These are phyloP conservation scores for Venturia nashicola DNA, from an alignment of 2,329 filamentous ascomycete genomes.

Conservation along the genomic window DNA sequence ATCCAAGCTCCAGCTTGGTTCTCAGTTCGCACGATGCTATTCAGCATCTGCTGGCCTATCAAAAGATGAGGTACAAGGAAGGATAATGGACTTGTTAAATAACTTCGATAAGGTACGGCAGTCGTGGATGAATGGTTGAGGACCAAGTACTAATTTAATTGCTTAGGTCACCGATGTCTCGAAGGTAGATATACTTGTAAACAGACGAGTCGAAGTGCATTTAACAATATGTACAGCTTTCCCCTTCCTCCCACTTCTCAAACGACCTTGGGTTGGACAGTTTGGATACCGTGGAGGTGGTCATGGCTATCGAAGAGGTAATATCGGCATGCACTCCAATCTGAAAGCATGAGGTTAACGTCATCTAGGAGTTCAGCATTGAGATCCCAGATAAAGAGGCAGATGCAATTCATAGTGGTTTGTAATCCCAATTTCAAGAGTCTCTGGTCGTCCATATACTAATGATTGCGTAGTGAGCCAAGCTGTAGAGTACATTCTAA, in stretches of 20 bases:
- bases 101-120: conserved; percentile 87
- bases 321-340: conserved; percentile 39
- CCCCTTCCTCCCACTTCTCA: conserved; percentile 73
- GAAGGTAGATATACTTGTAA: conserved; percentile 33
- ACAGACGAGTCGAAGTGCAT: neutral
- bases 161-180: conserved; percentile 48
- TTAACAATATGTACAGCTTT: conserved; percentile 50
- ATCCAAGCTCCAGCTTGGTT: conserved; percentile 43
- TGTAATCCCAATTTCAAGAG: conserved; percentile 24
- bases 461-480: conserved; percentile 59
- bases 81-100: conserved; percentile 84
- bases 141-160: neutral
- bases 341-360: conserved; percentile 14
- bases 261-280: conserved; percentile 96
- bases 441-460: conserved; percentile 15
- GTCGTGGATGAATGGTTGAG: neutral
- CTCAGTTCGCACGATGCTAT: conserved; percentile 67
- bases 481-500: conserved; percentile 86
- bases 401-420: conserved; percentile 87
- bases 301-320: conserved; percentile 99
- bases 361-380: conserved; percentile 65
- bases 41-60: conserved; percentile 67
- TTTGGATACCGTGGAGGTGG: conserved; percentile 96
- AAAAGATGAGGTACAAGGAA: conserved; percentile 76
- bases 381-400: conserved; percentile 98